Evolutionary conservation across 371 early-diverging fungal species (phyloP).

Genomic region (Mortierella sp.): DNA sequence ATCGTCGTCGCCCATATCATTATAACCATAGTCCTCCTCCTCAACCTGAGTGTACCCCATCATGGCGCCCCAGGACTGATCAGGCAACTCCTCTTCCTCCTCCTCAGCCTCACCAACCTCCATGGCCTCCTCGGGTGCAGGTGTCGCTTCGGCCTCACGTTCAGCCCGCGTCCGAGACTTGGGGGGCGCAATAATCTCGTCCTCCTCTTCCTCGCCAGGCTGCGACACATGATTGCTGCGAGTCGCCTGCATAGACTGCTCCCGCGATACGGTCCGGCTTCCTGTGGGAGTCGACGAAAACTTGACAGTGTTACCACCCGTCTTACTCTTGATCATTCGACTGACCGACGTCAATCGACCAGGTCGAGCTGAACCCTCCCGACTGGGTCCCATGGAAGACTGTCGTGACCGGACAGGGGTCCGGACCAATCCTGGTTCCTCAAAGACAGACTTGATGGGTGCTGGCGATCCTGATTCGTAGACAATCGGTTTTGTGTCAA

Average conservation of each 20-base stretch:
- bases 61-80: slow-evolving; percentile 56
- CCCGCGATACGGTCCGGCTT: slow-evolving; percentile 61
- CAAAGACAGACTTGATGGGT: slow-evolving; percentile 51
- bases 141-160: slow-evolving; percentile 64
- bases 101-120: slow-evolving; percentile 35
- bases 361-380: slow-evolving; percentile 50
- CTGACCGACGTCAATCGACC: slow-evolving; percentile 44
- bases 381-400: slow-evolving; percentile 42
- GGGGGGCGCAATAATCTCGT: slow-evolving; percentile 57
- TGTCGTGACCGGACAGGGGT: slow-evolving; percentile 48
- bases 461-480: slow-evolving; percentile 30
- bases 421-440: slow-evolving; percentile 43
- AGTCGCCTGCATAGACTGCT: slow-evolving; percentile 59
- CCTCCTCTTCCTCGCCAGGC: slow-evolving; percentile 20
- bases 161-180: slow-evolving; percentile 49
- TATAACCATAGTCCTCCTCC: slow-evolving; percentile 58
- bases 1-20: slow-evolving; percentile 58
- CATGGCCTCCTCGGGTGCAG: slow-evolving; percentile 29
- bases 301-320: slow-evolving; percentile 33
- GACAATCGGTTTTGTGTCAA: slow-evolving; percentile 62
- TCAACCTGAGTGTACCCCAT: slow-evolving; percentile 50
- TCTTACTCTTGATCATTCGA: slow-evolving; percentile 52
- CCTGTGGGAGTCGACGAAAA: slow-evolving; percentile 41
- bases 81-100: slow-evolving; percentile 63
- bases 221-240: slow-evolving; percentile 33